Evolutionary conservation across 2,329 filamentous ascomycete genomes (phyloP).

Genomic region (Hymenoscyphus fraxineus): DNA sequence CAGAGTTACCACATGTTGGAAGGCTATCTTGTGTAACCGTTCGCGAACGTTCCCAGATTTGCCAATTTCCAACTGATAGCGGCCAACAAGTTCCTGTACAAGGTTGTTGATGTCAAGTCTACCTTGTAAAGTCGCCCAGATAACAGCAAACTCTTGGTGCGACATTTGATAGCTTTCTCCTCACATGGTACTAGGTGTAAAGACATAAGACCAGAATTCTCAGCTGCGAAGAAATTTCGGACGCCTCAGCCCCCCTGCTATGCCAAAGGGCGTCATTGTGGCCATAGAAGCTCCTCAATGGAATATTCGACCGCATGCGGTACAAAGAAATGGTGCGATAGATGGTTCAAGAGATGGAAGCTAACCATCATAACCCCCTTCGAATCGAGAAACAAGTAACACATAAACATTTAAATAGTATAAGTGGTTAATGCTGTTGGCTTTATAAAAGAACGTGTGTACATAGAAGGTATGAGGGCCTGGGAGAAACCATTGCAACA

Average conservation of each 20-base stretch:
- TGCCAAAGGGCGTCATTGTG: neutral
- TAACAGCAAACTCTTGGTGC: slow-evolving; percentile 15
- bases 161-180: slow-evolving; percentile 5
- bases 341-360: neutral
- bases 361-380: too few species aligned
- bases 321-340: neutral
- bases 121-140: slow-evolving; percentile 14
- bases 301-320: neutral
- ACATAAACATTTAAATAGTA: too few species aligned
- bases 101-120: slow-evolving; percentile 17
- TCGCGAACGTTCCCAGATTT: neutral
- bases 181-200: neutral
- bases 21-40: slow-evolving; percentile 8
- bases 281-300: too few species aligned
- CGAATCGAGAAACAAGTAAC: too few species aligned
- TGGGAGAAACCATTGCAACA: too few species aligned
- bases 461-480: too few species aligned
- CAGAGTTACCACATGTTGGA: slow-evolving; percentile 13
- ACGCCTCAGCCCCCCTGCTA: neutral
- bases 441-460: too few species aligned
- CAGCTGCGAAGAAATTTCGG: neutral
- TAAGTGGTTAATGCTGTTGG: too few species aligned
- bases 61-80: slow-evolving; percentile 11
- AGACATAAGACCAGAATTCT: neutral
- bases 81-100: slow-evolving; percentile 15